Evolutionary conservation across 2,329 filamentous ascomycete species (phyloP).

Genomic region (Grosmannia penicillata): DNA sequence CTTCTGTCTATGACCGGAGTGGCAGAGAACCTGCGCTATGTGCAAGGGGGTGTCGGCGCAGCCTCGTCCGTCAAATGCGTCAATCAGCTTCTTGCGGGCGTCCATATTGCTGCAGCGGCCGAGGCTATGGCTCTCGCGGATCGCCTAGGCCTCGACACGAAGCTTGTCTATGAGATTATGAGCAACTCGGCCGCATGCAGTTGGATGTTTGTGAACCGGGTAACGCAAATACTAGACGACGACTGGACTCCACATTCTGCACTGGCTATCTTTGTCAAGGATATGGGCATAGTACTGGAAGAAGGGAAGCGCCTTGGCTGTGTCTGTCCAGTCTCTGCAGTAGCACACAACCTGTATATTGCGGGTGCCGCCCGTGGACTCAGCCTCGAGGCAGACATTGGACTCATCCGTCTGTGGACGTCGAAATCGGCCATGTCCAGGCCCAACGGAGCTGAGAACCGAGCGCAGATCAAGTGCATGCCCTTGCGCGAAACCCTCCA

Average conservation of each 20-base stretch:
- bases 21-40: constrained; percentile 24
- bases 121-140: constrained; percentile 43
- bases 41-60: constrained; percentile 33
- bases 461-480: neutral
- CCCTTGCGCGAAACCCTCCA: neutral
- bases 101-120: constrained; percentile 38
- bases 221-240: constrained; percentile 21
- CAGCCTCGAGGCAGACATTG: constrained; percentile 19
- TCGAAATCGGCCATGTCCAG: no score
- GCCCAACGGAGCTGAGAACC: no score
- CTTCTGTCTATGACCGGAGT: constrained; percentile 15
- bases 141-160: constrained; percentile 34
- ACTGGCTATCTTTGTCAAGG: constrained; percentile 20
- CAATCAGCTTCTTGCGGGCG: constrained; percentile 41
- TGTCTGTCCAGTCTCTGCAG: constrained; percentile 16
- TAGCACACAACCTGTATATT: constrained; percentile 18
- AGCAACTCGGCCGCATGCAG: constrained; percentile 21
- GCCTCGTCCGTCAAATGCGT: constrained; percentile 44
- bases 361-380: constrained; percentile 18
- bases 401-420: constrained; percentile 19
- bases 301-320: constrained; percentile 17
- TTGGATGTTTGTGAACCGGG: constrained; percentile 22
- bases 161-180: constrained; percentile 30
- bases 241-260: constrained; percentile 15
- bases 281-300: constrained; percentile 18